phyloP scores from a whole-genome alignment of 2,329 filamentous ascomycete genomes.

The Dothideomycetes sp. region DNA sequence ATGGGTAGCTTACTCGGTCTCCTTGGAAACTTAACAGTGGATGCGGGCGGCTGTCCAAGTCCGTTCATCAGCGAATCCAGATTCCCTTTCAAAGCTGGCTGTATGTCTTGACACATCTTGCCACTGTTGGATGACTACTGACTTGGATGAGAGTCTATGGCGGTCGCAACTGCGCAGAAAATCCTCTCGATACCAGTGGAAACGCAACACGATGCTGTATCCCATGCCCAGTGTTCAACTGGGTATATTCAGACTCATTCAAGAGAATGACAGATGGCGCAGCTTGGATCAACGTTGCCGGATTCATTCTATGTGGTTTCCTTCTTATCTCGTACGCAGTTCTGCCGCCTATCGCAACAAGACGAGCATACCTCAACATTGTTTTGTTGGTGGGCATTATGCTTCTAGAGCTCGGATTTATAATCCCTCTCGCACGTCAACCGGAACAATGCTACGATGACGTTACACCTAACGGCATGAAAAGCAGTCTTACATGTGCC shows the following conservation, averaged over 20 bases:
- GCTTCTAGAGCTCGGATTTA: constrained; percentile 73
- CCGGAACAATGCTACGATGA: constrained; percentile 69
- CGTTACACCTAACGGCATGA: constrained; percentile 82
- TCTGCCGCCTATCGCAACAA: constrained; percentile 70
- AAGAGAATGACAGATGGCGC: constrained; percentile 51
- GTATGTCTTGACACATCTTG: constrained; percentile 16
- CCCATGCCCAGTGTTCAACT: constrained; percentile 74
- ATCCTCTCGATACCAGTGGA: constrained; percentile 17
- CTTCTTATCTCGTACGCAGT: constrained; percentile 66
- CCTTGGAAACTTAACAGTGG: constrained; percentile 17
- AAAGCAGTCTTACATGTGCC: constrained; percentile 63
- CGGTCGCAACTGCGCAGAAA: constrained; percentile 21
- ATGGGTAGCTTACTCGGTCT: constrained; percentile 7
- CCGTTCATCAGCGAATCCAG: constrained; percentile 21
- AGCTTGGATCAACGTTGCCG: constrained; percentile 71
- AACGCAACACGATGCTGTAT: constrained; percentile 55
- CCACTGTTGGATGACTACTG: not conserved
- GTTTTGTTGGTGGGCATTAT: constrained; percentile 62
- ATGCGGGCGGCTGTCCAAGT: constrained; percentile 20
- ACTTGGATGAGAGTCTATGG: constrained; percentile 12
- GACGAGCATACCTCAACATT: constrained; percentile 77
- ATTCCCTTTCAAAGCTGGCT: constrained; percentile 20
- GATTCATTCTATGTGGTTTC: constrained; percentile 61
- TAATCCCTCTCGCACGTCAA: constrained; percentile 65
- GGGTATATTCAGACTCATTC: constrained; percentile 50